Percentiles rank a stretch among this genome's conserved stretches.
These are phyloP conservation scores for Aspergillus sclerotioniger DNA, from an alignment of 495 filamentous ascomycete genomes.

Conservation along the genomic window DNA sequence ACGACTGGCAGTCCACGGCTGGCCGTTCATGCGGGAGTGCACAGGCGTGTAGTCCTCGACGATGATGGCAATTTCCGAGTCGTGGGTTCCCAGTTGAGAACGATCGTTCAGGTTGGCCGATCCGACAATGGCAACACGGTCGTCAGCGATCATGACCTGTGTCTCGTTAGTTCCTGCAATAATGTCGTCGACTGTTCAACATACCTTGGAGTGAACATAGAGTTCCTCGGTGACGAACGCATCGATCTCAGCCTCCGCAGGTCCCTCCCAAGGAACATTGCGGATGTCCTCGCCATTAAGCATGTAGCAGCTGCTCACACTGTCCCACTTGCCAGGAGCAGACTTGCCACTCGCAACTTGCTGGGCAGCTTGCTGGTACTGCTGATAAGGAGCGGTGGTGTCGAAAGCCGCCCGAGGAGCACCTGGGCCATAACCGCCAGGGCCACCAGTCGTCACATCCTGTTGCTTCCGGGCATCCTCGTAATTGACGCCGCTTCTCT, in stretches of 20 bases:
- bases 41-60: slow-evolving; percentile 75
- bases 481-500: slow-evolving; percentile 69
- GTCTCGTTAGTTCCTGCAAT: slow-evolving; percentile 19
- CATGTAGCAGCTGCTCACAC: slow-evolving; percentile 83
- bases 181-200: not conserved
- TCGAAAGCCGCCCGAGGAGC: slow-evolving; percentile 39
- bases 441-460: slow-evolving; percentile 49
- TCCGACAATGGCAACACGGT: slow-evolving; percentile 83
- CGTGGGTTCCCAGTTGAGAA: slow-evolving; percentile 83
- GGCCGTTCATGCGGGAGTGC: slow-evolving; percentile 68
- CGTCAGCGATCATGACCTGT: slow-evolving; percentile 84
- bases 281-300: slow-evolving; percentile 72
- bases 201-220: slow-evolving; percentile 86
- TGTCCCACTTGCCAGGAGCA: slow-evolving; percentile 62
- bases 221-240: slow-evolving; percentile 92
- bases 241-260: slow-evolving; percentile 71
- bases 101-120: slow-evolving; percentile 95
- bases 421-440: slow-evolving; percentile 39
- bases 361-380: slow-evolving; percentile 69
- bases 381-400: slow-evolving; percentile 45
- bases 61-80: slow-evolving; percentile 79
- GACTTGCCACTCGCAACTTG: slow-evolving; percentile 31
- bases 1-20: slow-evolving; percentile 65
- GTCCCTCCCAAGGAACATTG: slow-evolving; percentile 71
- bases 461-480: slow-evolving; percentile 65